Evolutionary conservation across 78 protist genomes (phyloP).

Genomic region (Planoprotostelium fungivorum): DNA sequence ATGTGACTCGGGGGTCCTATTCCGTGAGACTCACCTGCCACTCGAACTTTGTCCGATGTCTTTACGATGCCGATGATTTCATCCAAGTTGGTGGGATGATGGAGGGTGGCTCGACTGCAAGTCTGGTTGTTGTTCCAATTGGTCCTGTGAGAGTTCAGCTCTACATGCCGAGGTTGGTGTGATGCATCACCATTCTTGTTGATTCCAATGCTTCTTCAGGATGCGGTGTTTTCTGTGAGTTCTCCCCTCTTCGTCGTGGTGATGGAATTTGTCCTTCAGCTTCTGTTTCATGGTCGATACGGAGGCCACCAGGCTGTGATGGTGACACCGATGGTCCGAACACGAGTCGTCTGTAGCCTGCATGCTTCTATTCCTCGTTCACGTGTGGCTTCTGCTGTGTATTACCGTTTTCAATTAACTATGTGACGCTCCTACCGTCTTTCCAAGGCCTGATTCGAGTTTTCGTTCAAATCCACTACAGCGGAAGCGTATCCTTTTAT

Average conservation of each 20-base stretch:
- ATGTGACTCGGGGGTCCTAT: neutral
- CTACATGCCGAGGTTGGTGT: neutral
- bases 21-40: neutral
- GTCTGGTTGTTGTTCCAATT: slow-evolving; percentile 1
- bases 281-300: neutral
- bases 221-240: neutral
- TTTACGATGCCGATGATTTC: neutral
- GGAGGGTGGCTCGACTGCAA: neutral
- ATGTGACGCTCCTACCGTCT: neutral
- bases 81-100: neutral
- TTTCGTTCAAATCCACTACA: too few relatives aligned
- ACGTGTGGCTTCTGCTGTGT: neutral
- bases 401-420: neutral
- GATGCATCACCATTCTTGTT: neutral
- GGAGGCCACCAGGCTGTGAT: neutral
- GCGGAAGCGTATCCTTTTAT: too few relatives aligned
- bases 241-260: neutral
- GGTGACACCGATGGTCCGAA: neutral
- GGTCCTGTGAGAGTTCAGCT: neutral
- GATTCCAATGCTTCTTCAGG: neutral
- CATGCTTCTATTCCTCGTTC: neutral
- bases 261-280: neutral
- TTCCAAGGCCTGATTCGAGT: too few relatives aligned
- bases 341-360: too few relatives aligned
- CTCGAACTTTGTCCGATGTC: neutral